These are phyloP conservation scores for Bryopsis sp. DNA, from an alignment of 139 green algal genomes.

Conservation along the genomic window DNA sequence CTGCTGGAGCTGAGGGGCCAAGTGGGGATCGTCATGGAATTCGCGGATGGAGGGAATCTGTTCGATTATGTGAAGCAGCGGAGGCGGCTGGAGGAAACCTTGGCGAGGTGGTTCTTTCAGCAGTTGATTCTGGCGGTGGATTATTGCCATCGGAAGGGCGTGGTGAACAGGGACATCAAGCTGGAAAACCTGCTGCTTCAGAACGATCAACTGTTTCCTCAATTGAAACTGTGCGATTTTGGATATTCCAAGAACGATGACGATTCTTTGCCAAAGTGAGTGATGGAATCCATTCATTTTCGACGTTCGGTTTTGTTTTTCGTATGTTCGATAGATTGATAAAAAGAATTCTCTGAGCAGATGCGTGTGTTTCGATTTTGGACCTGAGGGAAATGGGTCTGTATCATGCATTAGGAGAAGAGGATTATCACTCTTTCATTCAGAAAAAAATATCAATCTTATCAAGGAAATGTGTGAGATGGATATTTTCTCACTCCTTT, in stretches of 20 bases:
- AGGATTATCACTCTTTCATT: too few relatives aligned
- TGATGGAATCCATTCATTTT: too few relatives aligned
- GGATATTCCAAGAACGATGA: neutral
- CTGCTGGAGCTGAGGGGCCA: conserved; percentile 26
- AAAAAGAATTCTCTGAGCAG: too few relatives aligned
- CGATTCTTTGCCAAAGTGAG: too few relatives aligned
- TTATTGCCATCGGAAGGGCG: conserved; percentile 85
- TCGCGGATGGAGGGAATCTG: conserved; percentile 77
- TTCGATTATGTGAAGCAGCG: conserved; percentile 77
- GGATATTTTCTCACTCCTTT: too few relatives aligned
- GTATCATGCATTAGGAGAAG: too few relatives aligned
- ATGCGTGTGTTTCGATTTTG: too few relatives aligned
- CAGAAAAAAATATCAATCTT: too few relatives aligned
- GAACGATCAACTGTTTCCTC: conserved; percentile 20
- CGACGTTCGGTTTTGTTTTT: too few relatives aligned
- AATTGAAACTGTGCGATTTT: neutral
- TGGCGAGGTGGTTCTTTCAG: conserved; percentile 94
- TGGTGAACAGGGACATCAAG: conserved; percentile 88
- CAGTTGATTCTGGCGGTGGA: conserved; percentile 91
- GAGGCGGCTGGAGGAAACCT: conserved; percentile 71
- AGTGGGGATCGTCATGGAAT: conserved; percentile 89
- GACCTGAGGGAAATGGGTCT: too few relatives aligned
- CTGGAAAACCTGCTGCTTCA: conserved; percentile 88
- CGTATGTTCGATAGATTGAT: too few relatives aligned
- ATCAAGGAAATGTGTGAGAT: too few relatives aligned